Percentiles rank a stretch among this genome's conserved stretches.
Evolutionary conservation across 257 asterid genomes (phyloP).

Genomic region (Penstemon davidsonii): DNA sequence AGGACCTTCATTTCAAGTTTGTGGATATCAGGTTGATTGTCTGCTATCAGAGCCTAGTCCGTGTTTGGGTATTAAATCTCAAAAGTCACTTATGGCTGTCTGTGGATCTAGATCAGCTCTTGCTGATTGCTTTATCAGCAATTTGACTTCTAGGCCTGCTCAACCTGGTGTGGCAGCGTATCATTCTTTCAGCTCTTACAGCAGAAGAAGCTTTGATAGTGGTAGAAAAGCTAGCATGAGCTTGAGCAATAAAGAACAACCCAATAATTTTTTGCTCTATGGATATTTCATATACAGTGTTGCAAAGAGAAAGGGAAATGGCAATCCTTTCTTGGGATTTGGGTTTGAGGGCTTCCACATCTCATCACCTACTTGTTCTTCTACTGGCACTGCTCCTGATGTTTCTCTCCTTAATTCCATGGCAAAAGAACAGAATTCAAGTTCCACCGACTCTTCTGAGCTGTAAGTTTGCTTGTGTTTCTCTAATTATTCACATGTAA

Average conservation of each 20-base stretch:
- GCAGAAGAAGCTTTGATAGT: slow-evolving; percentile 42
- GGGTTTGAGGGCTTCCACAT: slow-evolving; percentile 49
- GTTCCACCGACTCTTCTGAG: slow-evolving; percentile 51
- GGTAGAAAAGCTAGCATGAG: slow-evolving; percentile 63
- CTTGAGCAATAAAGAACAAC: slow-evolving; percentile 60
- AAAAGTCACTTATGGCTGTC: slow-evolving; percentile 56
- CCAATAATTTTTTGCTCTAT: slow-evolving; percentile 57
- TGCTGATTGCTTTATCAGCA: slow-evolving; percentile 36
- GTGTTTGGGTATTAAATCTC: slow-evolving; percentile 31
- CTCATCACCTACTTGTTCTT: slow-evolving; percentile 51
- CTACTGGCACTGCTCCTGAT: slow-evolving; percentile 69
- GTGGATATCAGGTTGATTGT: slow-evolving; percentile 64
- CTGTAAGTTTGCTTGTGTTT: slow-evolving; percentile 53
- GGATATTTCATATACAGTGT: slow-evolving; percentile 67
- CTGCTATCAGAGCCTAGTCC: slow-evolving; percentile 44
- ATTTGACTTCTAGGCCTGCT: slow-evolving; percentile 37
- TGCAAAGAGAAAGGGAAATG: slow-evolving; percentile 50
- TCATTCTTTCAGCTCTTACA: slow-evolving; percentile 41
- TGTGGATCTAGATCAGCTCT: slow-evolving; percentile 47
- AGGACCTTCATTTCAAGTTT: slow-evolving; percentile 69
- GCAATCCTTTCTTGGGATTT: slow-evolving; percentile 45
- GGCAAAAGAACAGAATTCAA: slow-evolving; percentile 45
- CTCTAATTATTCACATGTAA: slow-evolving; percentile 6
- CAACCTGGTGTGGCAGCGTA: slow-evolving; percentile 41
- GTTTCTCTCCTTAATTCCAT: slow-evolving; percentile 58